phyloP scores from a whole-genome alignment of 169 alveolate genomes.

The Cystoisospora suis region DNA sequence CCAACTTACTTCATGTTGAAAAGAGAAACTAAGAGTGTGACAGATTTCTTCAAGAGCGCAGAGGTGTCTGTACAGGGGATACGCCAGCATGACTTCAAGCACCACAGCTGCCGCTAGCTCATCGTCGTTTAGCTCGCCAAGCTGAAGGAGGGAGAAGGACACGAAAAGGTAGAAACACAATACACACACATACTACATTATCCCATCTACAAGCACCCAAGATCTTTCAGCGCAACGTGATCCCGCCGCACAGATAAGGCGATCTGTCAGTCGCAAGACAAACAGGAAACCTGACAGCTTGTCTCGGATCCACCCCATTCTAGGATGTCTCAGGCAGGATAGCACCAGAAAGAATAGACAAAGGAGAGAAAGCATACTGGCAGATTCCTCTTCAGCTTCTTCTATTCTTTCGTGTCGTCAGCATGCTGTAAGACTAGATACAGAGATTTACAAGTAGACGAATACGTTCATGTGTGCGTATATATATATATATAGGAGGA shows the following conservation, averaged over 20 bases:
- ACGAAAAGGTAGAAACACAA: background rate
- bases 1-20: background rate
- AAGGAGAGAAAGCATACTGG: too few relatives aligned
- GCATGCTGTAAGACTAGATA: too few relatives aligned
- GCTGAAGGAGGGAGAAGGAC: background rate
- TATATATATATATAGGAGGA: too few relatives aligned
- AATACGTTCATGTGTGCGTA: too few relatives aligned
- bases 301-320: background rate
- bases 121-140: background rate
- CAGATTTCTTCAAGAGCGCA: background rate
- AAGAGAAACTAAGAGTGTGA: background rate
- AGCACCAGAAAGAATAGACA: too few relatives aligned
- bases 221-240: background rate
- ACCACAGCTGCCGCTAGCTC: background rate
- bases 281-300: background rate
- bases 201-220: background rate
- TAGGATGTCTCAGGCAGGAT: too few relatives aligned
- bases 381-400: too few relatives aligned
- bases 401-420: too few relatives aligned
- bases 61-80: slow-evolving; percentile 19
- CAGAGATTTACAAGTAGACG: too few relatives aligned
- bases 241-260: background rate
- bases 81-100: background rate
- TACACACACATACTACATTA: background rate
- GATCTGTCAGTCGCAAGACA: background rate